A percentile compares a stretch with the other conserved stretches of the same genome.
Conservation (phyloP, 345 rosid genomes). For the Eutrema heterophyllum region DNA sequence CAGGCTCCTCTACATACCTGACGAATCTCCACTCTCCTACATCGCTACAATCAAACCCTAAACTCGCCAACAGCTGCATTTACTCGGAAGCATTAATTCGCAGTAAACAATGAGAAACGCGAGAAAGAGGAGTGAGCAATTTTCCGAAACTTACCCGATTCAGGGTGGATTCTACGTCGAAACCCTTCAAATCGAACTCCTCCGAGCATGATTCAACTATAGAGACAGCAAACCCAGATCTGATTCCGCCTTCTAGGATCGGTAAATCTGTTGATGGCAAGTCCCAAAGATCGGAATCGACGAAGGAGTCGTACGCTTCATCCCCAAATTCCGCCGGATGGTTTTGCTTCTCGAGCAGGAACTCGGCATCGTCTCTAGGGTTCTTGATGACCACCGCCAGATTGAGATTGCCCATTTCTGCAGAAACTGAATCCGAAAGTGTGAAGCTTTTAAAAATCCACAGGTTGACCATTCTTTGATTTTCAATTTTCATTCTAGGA, state of each 20-base stretch:
- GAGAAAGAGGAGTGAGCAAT: not conserved
- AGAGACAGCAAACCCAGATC: constrained; percentile 19
- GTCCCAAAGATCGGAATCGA: constrained; percentile 87
- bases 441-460: not conserved
- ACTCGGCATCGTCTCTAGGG: constrained; percentile 32
- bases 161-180: constrained; percentile 46
- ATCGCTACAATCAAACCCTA: constrained; percentile 42
- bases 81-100: not conserved
- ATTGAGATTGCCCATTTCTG: constrained; percentile 40
- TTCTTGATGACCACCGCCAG: constrained; percentile 52
- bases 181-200: constrained; percentile 34
- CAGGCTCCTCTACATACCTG: constrained; percentile 66
- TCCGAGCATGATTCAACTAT: constrained; percentile 34
- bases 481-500: not conserved
- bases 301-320: constrained; percentile 56
- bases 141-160: constrained; percentile 30
- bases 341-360: constrained; percentile 57
- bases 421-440: not conserved
- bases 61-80: constrained; percentile 49
- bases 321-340: constrained; percentile 55
- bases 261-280: constrained; percentile 52
- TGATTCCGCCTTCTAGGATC: constrained; percentile 19
- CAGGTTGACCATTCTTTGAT: not conserved
- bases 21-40: constrained; percentile 55
- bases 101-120: not conserved